Conservation (phyloP, 805 yeast species). For the Saturnispora quitensis region DNA sequence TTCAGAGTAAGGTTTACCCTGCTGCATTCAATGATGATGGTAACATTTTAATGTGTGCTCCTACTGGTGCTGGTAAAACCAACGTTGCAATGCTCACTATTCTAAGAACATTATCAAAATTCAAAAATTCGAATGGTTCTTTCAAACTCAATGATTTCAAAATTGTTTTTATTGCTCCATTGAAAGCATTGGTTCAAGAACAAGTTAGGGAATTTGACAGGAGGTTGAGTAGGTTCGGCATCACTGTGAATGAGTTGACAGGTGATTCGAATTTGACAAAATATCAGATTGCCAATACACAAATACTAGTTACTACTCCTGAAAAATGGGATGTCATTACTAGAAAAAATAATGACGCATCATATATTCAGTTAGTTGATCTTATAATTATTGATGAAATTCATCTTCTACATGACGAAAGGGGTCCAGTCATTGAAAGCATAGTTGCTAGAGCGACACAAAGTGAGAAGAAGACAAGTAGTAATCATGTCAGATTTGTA, state of each 20-base stretch:
- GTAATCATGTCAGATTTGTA: conserved; percentile 49
- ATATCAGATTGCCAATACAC: conserved; percentile 69
- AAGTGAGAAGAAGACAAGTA: conserved; percentile 34
- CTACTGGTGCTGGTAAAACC: conserved; percentile 98
- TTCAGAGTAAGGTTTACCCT: conserved; percentile 79
- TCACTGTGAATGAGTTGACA: conserved; percentile 75
- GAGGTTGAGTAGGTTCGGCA: conserved; percentile 53
- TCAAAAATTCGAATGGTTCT: conserved; percentile 37
- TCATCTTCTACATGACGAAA: conserved; percentile 83
- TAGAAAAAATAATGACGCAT: conserved; percentile 62
- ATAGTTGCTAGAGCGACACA: conserved; percentile 70
- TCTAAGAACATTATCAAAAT: conserved; percentile 50
- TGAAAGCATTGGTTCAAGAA: conserved; percentile 92
- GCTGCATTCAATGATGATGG: conserved; percentile 63
- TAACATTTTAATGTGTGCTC: conserved; percentile 84
- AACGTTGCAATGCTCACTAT: conserved; percentile 88
- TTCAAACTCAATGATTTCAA: conserved; percentile 51
- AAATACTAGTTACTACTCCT: conserved; percentile 84
- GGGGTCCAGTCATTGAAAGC: conserved; percentile 92
- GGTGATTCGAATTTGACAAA: conserved; percentile 79
- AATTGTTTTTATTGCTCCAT: conserved; percentile 83
- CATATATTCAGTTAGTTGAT: conserved; percentile 54
- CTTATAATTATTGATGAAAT: conserved; percentile 84
- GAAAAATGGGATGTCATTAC: conserved; percentile 98
- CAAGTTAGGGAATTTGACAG: conserved; percentile 81